Base-by-base conservation (phyloP, 2,329 filamentous ascomycete species). In the Zelopaecilomyces penicillatus region DNA sequence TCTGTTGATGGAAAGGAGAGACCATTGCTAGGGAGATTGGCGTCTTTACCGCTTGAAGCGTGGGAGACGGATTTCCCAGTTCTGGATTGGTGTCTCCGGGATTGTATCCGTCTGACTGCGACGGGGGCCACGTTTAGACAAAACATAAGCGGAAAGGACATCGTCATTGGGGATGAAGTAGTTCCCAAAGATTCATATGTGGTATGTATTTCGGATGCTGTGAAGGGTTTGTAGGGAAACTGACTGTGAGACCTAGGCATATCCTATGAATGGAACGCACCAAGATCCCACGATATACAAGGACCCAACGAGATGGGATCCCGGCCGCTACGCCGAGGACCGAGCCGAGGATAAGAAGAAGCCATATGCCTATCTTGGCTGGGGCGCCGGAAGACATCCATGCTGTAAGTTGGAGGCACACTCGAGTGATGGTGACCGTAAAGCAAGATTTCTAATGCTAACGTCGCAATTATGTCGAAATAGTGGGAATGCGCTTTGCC, bases 51-150 rank as follows among this genome's bases (percentile, higher is more conserved):
- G 0, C 55, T 77, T 29, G 71, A 76, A 11, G 71, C 68, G 0
- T 81, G 76, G 76, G 76, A 80, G 54, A 42, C 56, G 9, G 70
- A 75, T 12, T 78, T 81, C 47, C 73, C 75, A 0, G 46, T 67
- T 5, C 61, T 79, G 30, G 71, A 77, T 46, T 45, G 75, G 29
- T 74, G 69, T 38, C 60, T 80, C 33, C 66, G 68, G 36, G 77
- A 81, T 48, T 67, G 66, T 10, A 76, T 81, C 46, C 69, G 76
- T 3, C 50, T 80, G 28, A 68, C 69, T 30, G 51, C 69, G 5
- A 57, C 66, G 0, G 76, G 76, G 5, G 63, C 67, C 1, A 64
- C 66, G 0, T 73, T 80, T 54, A 65, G 77, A 5, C 70, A 69
- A 55, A 81, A 80, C 52, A 59, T 63, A 7, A 68, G 65, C 31